Evolutionary conservation across 371 early-diverging fungal genomes (phyloP).

Genomic region (Mortierella sp.): DNA sequence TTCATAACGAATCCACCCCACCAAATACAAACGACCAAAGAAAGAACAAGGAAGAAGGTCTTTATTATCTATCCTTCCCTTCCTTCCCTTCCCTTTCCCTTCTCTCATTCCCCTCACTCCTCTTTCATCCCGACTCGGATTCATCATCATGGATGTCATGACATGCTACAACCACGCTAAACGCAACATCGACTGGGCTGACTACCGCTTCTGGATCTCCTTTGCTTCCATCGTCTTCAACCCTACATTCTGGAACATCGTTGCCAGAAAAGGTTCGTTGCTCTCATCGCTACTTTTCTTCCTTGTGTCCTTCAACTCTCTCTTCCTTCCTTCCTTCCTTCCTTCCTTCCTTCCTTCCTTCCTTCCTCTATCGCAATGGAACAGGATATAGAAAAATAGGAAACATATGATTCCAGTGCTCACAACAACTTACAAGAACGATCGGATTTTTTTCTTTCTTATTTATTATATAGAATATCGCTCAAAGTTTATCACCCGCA

Average conservation of each 20-base stretch:
- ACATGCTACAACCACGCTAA: constrained; percentile 35
- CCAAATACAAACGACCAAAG: too few relatives aligned
- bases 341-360: background rate
- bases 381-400: too few relatives aligned
- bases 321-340: background rate
- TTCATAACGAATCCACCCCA: too few relatives aligned
- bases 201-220: constrained; percentile 77
- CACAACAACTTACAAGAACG: too few relatives aligned
- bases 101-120: background rate
- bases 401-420: too few relatives aligned
- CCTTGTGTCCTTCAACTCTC: background rate
- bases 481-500: constrained; percentile 75
- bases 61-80: too few relatives aligned
- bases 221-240: constrained; percentile 86
- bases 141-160: constrained; percentile 33
- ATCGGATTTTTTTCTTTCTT: too few relatives aligned
- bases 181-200: constrained; percentile 66
- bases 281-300: constrained; percentile 1
- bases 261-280: constrained; percentile 77
- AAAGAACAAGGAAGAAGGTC: too few relatives aligned
- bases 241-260: constrained; percentile 93
- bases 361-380: too few relatives aligned
- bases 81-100: too few relatives aligned
- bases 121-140: background rate
- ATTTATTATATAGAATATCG: constrained; percentile 72